A percentile compares a stretch with the other conserved stretches of the same genome.
Evolutionary conservation across 352 stramenopile genomes (phyloP).

Genomic region (Phytophthora pisi): DNA sequence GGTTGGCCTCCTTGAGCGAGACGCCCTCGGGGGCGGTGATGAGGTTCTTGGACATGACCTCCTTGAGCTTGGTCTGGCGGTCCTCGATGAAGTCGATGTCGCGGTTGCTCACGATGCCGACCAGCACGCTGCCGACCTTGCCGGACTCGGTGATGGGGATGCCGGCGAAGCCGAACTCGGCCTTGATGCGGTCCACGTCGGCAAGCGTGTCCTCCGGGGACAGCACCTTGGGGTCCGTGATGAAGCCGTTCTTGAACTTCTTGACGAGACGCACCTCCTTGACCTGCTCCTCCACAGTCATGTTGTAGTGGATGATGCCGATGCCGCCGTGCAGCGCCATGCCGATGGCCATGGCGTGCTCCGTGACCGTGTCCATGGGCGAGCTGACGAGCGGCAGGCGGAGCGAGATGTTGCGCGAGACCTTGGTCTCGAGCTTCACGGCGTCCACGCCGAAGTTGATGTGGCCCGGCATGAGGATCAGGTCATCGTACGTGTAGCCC

Average conservation of each 20-base stretch:
- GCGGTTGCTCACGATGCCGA: constrained; percentile 99
- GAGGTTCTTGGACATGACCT: constrained; percentile 92
- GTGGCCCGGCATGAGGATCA: constrained; percentile 84
- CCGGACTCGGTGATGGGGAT: constrained; percentile 99
- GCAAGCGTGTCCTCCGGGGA: constrained; percentile 95
- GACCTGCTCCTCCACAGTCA: constrained; percentile 97
- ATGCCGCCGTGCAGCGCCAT: constrained; percentile 99
- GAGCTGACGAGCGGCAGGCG: constrained; percentile 96
- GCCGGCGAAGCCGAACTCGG: constrained; percentile 96
- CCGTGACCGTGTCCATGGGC: constrained; percentile 99
- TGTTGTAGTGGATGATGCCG: constrained; percentile 99
- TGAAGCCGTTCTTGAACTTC: constrained; percentile 99
- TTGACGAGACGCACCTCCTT: constrained; percentile 96
- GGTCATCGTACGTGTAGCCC: constrained; percentile 82
- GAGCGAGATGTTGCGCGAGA: constrained; percentile 95
- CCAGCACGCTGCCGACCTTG: constrained; percentile 96
- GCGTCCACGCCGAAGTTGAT: constrained; percentile 80
- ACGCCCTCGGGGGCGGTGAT: constrained; percentile 95
- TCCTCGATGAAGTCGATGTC: constrained; percentile 99
- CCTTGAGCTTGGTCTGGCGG: constrained; percentile 77
- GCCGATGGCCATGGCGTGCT: constrained; percentile 99
- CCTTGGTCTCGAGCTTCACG: constrained; percentile 94
- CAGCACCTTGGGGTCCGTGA: constrained; percentile 97
- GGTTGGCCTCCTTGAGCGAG: constrained; percentile 96
- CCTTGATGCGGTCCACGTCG: constrained; percentile 97